Evolutionary conservation across 2,329 filamentous ascomycete species (phyloP).

Genomic region (Teratosphaeriaceae sp.): DNA sequence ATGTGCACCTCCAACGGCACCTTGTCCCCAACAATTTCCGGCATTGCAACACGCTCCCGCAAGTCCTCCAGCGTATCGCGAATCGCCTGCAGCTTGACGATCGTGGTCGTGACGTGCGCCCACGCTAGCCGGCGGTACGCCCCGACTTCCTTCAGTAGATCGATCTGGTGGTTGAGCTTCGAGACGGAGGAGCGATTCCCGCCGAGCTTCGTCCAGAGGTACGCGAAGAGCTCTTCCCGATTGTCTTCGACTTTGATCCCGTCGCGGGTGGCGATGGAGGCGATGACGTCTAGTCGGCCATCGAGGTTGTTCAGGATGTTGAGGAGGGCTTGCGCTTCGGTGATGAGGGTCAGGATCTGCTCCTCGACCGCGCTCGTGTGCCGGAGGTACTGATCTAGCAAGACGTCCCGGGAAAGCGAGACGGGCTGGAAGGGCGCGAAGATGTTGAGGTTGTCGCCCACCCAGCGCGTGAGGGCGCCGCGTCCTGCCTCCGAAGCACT

Average conservation of each 20-base stretch:
- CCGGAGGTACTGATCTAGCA: conserved; percentile 68
- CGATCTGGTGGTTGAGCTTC: conserved; percentile 57
- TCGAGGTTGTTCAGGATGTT: conserved; percentile 61
- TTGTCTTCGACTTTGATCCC: conserved; percentile 51
- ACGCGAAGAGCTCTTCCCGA: conserved; percentile 60
- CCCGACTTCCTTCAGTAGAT: conserved; percentile 58
- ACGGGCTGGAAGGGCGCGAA: conserved; percentile 56
- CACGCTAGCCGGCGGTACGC: conserved; percentile 59
- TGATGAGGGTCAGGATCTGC: conserved; percentile 60
- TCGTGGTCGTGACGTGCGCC: conserved; percentile 59
- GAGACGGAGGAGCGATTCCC: conserved; percentile 56
- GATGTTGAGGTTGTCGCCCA: conserved; percentile 38
- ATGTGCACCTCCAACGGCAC: conserved; percentile 69
- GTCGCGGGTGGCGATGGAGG: conserved; percentile 60
- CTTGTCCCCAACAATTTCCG: conserved; percentile 50
- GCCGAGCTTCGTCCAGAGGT: conserved; percentile 68
- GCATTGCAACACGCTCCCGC: conserved; percentile 61
- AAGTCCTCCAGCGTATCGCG: conserved; percentile 64
- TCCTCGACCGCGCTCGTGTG: conserved; percentile 65
- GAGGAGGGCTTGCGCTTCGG: conserved; percentile 63
- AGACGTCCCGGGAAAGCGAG: conserved; percentile 53
- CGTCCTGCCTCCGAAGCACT: conserved; percentile 34
- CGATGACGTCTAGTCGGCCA: conserved; percentile 61
- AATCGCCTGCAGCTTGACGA: conserved; percentile 69
- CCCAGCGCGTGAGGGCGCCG: conserved; percentile 36